Evolutionary conservation across 2,329 filamentous ascomycete genomes (phyloP), one percentile per base, ranked within the genome.

Genomic region (Nothopassalora personata): DNA sequence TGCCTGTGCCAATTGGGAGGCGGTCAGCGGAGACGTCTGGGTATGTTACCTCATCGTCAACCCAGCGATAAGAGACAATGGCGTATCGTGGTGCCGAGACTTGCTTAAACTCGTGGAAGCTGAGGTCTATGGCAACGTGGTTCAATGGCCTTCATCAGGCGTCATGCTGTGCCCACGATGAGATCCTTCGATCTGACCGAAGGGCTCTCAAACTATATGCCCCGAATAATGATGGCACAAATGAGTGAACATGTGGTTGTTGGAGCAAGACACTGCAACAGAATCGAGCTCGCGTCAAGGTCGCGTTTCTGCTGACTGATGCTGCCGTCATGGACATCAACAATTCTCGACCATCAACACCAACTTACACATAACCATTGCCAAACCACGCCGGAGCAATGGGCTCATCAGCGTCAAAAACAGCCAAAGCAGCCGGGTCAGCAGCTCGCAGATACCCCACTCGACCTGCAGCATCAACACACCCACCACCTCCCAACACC

Each of bases 331-430:
- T 43, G 4, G 39, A 43, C 11, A 34, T 43, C n/a, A n/a, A 43
- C 18, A 43, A 5, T 43, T 43, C 39, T 18, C 7, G 18, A n/a
- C 15, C 39, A 5, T 18, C 13, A 43, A 43, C 39, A 18, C 46
- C 27, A 49, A 46, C 15, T 10, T 46, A n/a, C 43, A 46, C 15
- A n/a, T 46, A 51, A 18, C 27, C 49, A 51, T 51, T 51, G 49
- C 49, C n/a, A n/a, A 4, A 47, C 0, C 27, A 31, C 33, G 57
- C 36, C 31, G 30, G 19, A 53, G 59, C 15, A 59, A 85, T 86
- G 83, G 83, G 83, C n/a, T 77, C 80, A 2, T 79, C 80, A n/a
- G 74, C 79, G 46, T 86, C 83, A 6, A 86, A 85, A 74, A 78
- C 78, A 39, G 77, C 76, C 9, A 76, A 76, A 48, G 78, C 80